Percentiles rank a stretch among this genome's conserved stretches.
These are phyloP conservation scores for Allium sativum DNA, from an alignment of 106 monocot species.

Conservation along the genomic window DNA sequence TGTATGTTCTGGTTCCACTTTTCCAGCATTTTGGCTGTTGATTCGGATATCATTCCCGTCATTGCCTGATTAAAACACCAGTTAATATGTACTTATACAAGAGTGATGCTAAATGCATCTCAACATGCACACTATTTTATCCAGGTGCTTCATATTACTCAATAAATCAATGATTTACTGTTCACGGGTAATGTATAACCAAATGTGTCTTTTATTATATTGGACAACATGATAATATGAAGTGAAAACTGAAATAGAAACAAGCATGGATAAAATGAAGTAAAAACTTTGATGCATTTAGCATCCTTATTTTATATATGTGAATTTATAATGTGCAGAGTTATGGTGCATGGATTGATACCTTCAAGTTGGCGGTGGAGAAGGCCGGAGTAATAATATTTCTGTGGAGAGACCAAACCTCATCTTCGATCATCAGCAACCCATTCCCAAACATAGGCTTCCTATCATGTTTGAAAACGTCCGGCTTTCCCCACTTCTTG, in stretches of 20 bases:
- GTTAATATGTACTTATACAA: no score
- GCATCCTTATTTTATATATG: no score
- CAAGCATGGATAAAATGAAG: no score
- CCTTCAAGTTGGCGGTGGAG: conserved; percentile 52
- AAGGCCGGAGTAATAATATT: conserved; percentile 58
- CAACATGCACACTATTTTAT: neutral
- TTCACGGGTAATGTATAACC: no score
- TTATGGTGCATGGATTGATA: conserved; percentile 5
- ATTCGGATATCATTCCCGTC: conserved; percentile 45
- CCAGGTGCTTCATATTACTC: no score
- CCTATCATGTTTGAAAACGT: conserved; percentile 57
- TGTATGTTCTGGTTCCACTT: conserved; percentile 27
- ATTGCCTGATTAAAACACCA: conserved; percentile 30
- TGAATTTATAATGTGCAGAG: neutral
- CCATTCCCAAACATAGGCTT: conserved; percentile 71
- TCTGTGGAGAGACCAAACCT: conserved; percentile 50
- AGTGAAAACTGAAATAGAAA: no score
- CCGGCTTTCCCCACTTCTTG: conserved; percentile 52
- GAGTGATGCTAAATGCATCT: neutral
- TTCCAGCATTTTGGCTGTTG: conserved; percentile 44
- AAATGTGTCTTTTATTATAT: no score
- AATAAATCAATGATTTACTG: no score
- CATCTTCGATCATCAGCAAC: conserved; percentile 51
- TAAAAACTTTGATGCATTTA: no score
- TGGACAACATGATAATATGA: no score